These are phyloP conservation scores for Simplicillium sp. DNA, from an alignment of 2,329 filamentous ascomycete genomes.

Conservation along the genomic window DNA sequence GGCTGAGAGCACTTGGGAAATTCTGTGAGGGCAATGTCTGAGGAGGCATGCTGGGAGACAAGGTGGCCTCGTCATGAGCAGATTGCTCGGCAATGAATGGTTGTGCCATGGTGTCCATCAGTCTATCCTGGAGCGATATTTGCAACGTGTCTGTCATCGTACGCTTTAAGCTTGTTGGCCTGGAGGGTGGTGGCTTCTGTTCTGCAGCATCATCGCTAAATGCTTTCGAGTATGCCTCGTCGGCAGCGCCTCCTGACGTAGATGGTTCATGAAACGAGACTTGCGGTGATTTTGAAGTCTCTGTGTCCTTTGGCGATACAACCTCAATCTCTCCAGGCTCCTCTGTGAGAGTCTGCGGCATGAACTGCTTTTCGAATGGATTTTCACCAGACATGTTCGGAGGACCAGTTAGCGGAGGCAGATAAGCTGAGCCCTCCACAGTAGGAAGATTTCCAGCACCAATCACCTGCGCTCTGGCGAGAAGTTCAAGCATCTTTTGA, in stretches of 20 bases:
- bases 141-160: slow-evolving; percentile 79
- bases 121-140: slow-evolving; percentile 67
- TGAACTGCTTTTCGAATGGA: slow-evolving; percentile 76
- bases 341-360: slow-evolving; percentile 41
- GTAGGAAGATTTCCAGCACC: slow-evolving; percentile 54
- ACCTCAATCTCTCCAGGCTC: slow-evolving; percentile 20
- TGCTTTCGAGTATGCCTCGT: no score
- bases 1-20: slow-evolving; percentile 38
- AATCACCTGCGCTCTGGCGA: slow-evolving; percentile 73
- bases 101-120: slow-evolving; percentile 76
- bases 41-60: slow-evolving; percentile 33
- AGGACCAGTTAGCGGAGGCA: slow-evolving; percentile 68
- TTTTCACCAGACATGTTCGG: slow-evolving; percentile 65
- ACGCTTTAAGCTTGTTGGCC: slow-evolving; percentile 64
- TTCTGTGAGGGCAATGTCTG: slow-evolving; percentile 28
- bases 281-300: background rate
- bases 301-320: background rate
- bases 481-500: slow-evolving; percentile 82
- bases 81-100: slow-evolving; percentile 53
- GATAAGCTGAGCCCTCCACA: slow-evolving; percentile 27
- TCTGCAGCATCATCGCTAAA: slow-evolving; percentile 18
- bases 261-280: background rate
- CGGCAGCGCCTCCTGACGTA: background rate
- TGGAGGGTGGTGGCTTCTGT: slow-evolving; percentile 37
- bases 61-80: slow-evolving; percentile 22